Evolutionary conservation across 352 stramenopile species (phyloP), one percentile per base, ranked within the genome.

Genomic region (Blastocystis sp.): DNA sequence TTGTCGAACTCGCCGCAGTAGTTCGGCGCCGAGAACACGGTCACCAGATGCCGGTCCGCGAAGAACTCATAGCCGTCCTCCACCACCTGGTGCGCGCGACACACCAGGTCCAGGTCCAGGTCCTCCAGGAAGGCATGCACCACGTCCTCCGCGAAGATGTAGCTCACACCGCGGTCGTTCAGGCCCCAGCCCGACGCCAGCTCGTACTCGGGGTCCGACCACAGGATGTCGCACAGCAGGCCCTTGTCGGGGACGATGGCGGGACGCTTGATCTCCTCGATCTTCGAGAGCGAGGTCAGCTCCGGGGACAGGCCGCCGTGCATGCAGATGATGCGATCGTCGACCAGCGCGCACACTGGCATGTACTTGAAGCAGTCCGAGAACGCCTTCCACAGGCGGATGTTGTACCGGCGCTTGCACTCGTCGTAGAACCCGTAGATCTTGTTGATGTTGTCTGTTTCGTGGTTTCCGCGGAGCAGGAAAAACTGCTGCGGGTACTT

Each of bases 1-100:
- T 99, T 99, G 91, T 99, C 97, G 90, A 99, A 99, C 92, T 99
- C 97, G 80, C 98, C 97, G 91, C 97, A 99, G 91, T 99, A 99
- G 91, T 99, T 99, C 14, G 97, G 97, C 7, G 97, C 97, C 24
- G 95, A 99, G 90, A 99, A 99, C 74, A 99, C 94, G 17, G 97
- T 99, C 11, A 99, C 97, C 48, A 99, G 93, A 90, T 98, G 97
- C 71, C 97, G 93, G 40, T 95, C 93, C 0, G 97, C 96, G 90
- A 99, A 99, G 91, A 99, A 99, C 92, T 99, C 96, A 92, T 99
- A 99, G 57, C 97, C 97, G 90, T 99, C 97, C 89, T 98, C 97
- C 7, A 99, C 97, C 65, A 97, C 94, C 91, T 99, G 97, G 91
- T 99, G 97, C 38, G 96, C 97, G 65, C 97, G 91, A 65, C 97